phyloP scores from a whole-genome alignment of 441 rosid species.

The Populus hybrid region DNA sequence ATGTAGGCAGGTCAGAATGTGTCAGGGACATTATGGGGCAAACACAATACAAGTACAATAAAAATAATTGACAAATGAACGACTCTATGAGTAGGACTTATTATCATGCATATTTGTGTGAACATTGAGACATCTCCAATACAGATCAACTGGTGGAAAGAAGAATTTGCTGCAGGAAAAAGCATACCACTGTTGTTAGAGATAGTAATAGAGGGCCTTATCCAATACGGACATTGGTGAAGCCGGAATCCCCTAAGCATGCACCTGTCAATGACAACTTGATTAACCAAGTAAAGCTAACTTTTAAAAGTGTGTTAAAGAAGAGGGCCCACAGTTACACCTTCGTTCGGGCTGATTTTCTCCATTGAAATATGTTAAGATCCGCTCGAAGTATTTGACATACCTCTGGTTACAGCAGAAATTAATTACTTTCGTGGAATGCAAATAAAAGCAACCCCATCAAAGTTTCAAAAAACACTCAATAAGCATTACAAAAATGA shows the following conservation, averaged over 20 bases:
- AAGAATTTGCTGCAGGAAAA: slow-evolving; percentile 4
- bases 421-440: background rate
- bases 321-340: slow-evolving; percentile 33
- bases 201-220: slow-evolving; percentile 72
- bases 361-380: slow-evolving; percentile 50
- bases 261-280: slow-evolving; percentile 50
- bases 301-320: slow-evolving; percentile 8
- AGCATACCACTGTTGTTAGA: slow-evolving; percentile 65
- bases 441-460: slow-evolving; percentile 8
- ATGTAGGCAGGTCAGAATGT: background rate
- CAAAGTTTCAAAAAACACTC: slow-evolving; percentile 2
- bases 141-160: background rate
- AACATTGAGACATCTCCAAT: background rate
- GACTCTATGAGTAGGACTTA: background rate
- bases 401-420: slow-evolving; percentile 49
- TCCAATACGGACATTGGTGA: slow-evolving; percentile 82
- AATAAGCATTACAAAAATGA: slow-evolving; percentile 16
- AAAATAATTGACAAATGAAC: background rate
- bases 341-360: slow-evolving; percentile 65
- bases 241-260: slow-evolving; percentile 84
- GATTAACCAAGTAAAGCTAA: slow-evolving; percentile 15
- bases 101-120: background rate
- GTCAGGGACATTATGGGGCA: background rate
- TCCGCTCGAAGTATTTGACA: slow-evolving; percentile 63
- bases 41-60: background rate